phyloP scores from a whole-genome alignment of 2,329 filamentous ascomycete species.

The Cucurbitaria berberidis region DNA sequence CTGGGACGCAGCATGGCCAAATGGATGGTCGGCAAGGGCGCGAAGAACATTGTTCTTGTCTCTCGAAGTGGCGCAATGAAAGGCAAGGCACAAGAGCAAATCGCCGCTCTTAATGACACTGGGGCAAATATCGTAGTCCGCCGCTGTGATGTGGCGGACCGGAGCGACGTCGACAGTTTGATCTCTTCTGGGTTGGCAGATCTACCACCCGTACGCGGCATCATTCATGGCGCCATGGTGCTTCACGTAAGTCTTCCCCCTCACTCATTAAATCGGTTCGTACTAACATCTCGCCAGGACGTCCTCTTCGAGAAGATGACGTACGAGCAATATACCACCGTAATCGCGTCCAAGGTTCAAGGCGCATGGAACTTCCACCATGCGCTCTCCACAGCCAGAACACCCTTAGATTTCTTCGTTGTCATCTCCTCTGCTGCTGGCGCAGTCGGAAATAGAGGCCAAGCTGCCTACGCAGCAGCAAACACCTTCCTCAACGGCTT shows the following conservation, averaged over 20 bases:
- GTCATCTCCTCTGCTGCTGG: slow-evolving; percentile 41
- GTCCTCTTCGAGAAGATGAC: slow-evolving; percentile 31
- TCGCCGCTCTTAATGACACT: slow-evolving; percentile 16
- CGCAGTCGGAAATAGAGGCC: slow-evolving; percentile 28
- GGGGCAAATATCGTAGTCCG: slow-evolving; percentile 21
- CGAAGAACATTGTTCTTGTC: slow-evolving; percentile 28
- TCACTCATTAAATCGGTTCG: neutral
- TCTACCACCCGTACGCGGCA: slow-evolving; percentile 31
- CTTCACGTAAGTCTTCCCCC: slow-evolving; percentile 18
- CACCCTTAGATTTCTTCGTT: slow-evolving; percentile 49
- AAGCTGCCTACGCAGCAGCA: slow-evolving; percentile 32
- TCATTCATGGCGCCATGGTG: slow-evolving; percentile 36
- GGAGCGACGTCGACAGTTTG: slow-evolving; percentile 17
- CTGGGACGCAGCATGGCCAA: slow-evolving; percentile 32
- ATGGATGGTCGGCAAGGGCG: slow-evolving; percentile 35
- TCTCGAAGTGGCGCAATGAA: slow-evolving; percentile 22
- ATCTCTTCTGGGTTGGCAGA: slow-evolving; percentile 12
- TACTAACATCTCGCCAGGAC: no score
- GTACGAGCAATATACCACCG: slow-evolving; percentile 19
- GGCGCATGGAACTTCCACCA: slow-evolving; percentile 30
- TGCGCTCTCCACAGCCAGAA: slow-evolving; percentile 5
- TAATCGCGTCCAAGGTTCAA: slow-evolving; percentile 26
- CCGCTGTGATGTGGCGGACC: slow-evolving; percentile 25
- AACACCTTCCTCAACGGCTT: slow-evolving; percentile 42
- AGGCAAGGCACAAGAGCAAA: slow-evolving; percentile 17